These are phyloP conservation scores for Aspergillus pseudoglaucus DNA, from an alignment of 2,329 filamentous ascomycete genomes.

Conservation along the genomic window DNA sequence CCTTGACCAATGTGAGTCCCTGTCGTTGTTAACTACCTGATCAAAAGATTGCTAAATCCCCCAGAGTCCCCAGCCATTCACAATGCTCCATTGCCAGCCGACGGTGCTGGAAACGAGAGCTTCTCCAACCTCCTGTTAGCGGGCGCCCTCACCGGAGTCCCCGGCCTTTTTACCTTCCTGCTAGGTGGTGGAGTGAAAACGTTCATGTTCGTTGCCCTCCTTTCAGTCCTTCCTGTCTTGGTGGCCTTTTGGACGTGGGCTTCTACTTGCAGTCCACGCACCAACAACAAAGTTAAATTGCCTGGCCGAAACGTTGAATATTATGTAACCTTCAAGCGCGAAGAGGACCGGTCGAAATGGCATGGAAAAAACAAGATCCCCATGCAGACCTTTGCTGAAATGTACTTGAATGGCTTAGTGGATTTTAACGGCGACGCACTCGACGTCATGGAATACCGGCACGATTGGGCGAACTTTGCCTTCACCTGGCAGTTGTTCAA, in stretches of 20 bases:
- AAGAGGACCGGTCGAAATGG: slow-evolving; percentile 16
- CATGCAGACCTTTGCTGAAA: slow-evolving; percentile 22
- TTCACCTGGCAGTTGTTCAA: slow-evolving; percentile 27
- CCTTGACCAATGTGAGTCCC: slow-evolving; percentile 17
- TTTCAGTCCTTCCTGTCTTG: slow-evolving; percentile 13
- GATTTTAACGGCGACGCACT: slow-evolving; percentile 30
- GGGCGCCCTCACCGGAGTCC: slow-evolving; percentile 14
- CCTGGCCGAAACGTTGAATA: slow-evolving; percentile 18
- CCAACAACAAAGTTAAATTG: slow-evolving; percentile 17
- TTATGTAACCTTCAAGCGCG: slow-evolving; percentile 23
- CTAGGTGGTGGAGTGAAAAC: slow-evolving; percentile 14
- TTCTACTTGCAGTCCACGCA: slow-evolving; percentile 14
- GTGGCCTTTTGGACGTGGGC: slow-evolving; percentile 16
- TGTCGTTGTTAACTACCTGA: neutral
- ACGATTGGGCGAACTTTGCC: slow-evolving; percentile 28
- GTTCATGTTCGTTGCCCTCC: slow-evolving; percentile 10
- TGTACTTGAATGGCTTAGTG: slow-evolving; percentile 25
- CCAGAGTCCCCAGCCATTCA: slow-evolving; percentile 21
- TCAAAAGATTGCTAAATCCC: slow-evolving; percentile 3
- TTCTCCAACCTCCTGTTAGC: slow-evolving; percentile 19
- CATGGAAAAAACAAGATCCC: slow-evolving; percentile 21
- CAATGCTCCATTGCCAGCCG: slow-evolving; percentile 17
- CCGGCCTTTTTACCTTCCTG: slow-evolving; percentile 11
- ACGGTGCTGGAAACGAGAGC: slow-evolving; percentile 19
- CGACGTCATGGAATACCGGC: slow-evolving; percentile 27